phyloP scores from a whole-genome alignment of 106 monocot genomes.

The Narthecium ossifragum region DNA sequence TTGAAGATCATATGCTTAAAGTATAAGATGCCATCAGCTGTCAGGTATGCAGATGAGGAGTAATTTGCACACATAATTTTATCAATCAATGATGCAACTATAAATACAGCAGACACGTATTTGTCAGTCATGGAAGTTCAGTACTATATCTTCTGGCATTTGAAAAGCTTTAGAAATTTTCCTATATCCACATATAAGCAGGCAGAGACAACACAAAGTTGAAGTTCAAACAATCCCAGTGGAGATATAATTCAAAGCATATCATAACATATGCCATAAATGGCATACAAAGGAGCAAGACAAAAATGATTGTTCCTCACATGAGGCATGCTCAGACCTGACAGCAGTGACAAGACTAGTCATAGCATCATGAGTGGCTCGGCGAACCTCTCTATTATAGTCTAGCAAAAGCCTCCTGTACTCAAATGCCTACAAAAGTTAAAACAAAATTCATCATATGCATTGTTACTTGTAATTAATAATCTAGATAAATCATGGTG shows the following conservation, averaged over 20 bases:
- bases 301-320: not conserved
- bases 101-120: too few relatives aligned
- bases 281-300: not conserved
- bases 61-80: too few relatives aligned
- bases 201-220: not conserved
- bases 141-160: too few relatives aligned
- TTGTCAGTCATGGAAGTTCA: too few relatives aligned
- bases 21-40: too few relatives aligned
- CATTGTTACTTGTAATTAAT: not conserved
- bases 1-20: too few relatives aligned
- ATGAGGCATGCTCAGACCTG: conserved; percentile 39
- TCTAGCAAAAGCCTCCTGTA: conserved; percentile 89
- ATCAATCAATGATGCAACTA: too few relatives aligned
- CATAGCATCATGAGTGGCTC: conserved; percentile 88
- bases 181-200: too few relatives aligned
- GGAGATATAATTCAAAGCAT: not conserved
- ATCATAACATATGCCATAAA: not conserved
- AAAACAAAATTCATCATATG: not conserved
- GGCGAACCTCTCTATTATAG: conserved; percentile 91
- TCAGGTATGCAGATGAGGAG: too few relatives aligned
- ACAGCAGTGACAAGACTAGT: conserved; percentile 53
- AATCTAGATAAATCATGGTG: not conserved
- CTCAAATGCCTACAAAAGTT: conserved; percentile 72
- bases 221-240: too few relatives aligned
- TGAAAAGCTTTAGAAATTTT: too few relatives aligned